Conservation (phyloP, 2,329 filamentous ascomycete species). For the Aspergillus sp. region DNA sequence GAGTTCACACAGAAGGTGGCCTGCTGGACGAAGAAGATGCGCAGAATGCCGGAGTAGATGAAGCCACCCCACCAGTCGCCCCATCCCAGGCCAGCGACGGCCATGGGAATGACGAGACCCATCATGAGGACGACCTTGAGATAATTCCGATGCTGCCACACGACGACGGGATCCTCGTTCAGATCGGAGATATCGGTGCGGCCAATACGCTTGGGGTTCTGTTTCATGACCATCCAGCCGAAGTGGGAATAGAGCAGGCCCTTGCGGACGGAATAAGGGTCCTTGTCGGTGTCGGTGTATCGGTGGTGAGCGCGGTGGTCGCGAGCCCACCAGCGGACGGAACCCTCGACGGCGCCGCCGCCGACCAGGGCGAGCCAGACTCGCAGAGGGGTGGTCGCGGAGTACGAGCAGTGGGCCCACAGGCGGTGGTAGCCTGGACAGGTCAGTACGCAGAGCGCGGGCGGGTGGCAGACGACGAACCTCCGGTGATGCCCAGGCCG, state of each 20-base stretch:
- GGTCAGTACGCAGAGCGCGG: no score
- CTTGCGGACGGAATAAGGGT: slow-evolving; percentile 85
- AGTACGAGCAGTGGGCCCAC: slow-evolving; percentile 80
- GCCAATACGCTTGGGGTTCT: slow-evolving; percentile 81
- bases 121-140: slow-evolving; percentile 69
- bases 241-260: slow-evolving; percentile 75
- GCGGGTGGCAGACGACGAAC: slow-evolving; percentile 47
- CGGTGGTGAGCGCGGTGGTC: slow-evolving; percentile 82
- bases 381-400: slow-evolving; percentile 63
- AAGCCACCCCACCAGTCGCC: slow-evolving; percentile 73
- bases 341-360: slow-evolving; percentile 75
- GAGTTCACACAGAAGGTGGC: slow-evolving; percentile 92
- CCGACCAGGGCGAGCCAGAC: slow-evolving; percentile 75
- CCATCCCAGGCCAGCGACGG: slow-evolving; percentile 71
- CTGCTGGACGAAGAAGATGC: slow-evolving; percentile 84
- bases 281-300: slow-evolving; percentile 87
- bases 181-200: slow-evolving; percentile 81
- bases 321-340: slow-evolving; percentile 80
- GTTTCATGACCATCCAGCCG: slow-evolving; percentile 89
- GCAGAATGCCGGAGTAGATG: slow-evolving; percentile 74
- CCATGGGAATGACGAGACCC: slow-evolving; percentile 64
- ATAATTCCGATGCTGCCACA: slow-evolving; percentile 84
- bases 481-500: slow-evolving; percentile 68
- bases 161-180: slow-evolving; percentile 74
- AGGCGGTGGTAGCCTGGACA: slow-evolving; percentile 64